Evolutionary conservation across 2,329 filamentous ascomycete species (phyloP).

Genomic region (Penicillium psychrosexuale): DNA sequence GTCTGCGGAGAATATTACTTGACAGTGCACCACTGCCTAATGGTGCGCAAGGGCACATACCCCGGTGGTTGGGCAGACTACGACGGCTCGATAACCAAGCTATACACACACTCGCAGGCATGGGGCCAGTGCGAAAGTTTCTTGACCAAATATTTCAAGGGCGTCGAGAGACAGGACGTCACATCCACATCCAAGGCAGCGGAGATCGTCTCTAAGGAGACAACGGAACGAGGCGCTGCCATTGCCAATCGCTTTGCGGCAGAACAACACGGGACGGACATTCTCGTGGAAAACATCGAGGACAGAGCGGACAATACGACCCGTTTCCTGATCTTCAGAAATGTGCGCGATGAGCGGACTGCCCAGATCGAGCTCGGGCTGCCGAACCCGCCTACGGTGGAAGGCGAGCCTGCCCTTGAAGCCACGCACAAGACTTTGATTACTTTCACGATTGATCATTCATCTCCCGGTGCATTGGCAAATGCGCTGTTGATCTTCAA

Average conservation of each 20-base stretch:
- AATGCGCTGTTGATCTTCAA: constrained; percentile 77
- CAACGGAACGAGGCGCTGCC: constrained; percentile 64
- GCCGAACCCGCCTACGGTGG: constrained; percentile 6
- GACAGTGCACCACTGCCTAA: constrained; percentile 80
- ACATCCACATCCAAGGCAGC: constrained; percentile 83
- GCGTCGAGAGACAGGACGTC: constrained; percentile 76
- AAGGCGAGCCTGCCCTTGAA: neutral
- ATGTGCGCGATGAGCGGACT: constrained; percentile 30
- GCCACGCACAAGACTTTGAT: constrained; percentile 65
- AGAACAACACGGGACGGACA: constrained; percentile 62
- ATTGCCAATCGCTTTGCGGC: constrained; percentile 76
- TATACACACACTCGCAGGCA: constrained; percentile 94
- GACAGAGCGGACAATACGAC: constrained; percentile 48
- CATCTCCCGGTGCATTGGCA: constrained; percentile 75
- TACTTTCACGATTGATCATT: constrained; percentile 78
- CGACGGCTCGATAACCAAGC: constrained; percentile 60
- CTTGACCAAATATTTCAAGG: constrained; percentile 65
- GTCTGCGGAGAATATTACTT: constrained; percentile 85
- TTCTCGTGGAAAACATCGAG: constrained; percentile 57
- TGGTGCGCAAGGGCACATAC: constrained; percentile 48
- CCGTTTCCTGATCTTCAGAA: constrained; percentile 46
- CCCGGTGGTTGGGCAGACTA: constrained; percentile 36
- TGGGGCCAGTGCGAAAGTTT: constrained; percentile 87
- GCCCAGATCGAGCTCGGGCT: constrained; percentile 18
- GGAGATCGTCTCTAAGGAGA: constrained; percentile 63